Percentiles rank a stretch among this genome's conserved stretches.
These are phyloP conservation scores for Fusarium metavorans DNA, from an alignment of 2,329 filamentous ascomycete species.

Conservation along the genomic window DNA sequence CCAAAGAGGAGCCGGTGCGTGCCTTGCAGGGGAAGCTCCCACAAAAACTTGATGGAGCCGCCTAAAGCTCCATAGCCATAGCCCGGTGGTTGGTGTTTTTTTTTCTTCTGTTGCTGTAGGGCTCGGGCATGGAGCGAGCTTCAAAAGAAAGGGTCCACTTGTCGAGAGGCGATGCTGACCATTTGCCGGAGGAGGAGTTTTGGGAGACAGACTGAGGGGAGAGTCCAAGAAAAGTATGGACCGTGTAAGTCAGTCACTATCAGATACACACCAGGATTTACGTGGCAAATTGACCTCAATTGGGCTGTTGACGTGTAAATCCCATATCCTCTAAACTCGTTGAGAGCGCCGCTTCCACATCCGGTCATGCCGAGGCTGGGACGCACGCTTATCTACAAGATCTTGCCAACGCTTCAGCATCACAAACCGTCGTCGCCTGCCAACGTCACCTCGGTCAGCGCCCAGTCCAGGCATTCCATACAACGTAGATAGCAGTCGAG, in stretches of 20 bases:
- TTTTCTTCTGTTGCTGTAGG: slow-evolving; percentile 3
- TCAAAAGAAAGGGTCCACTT: slow-evolving; percentile 20
- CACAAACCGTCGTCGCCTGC: background rate
- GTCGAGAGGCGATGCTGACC: background rate
- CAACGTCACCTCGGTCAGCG: slow-evolving; percentile 15
- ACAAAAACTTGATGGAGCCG: slow-evolving; percentile 21
- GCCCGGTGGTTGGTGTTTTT: slow-evolving; percentile 19
- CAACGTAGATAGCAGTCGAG: background rate
- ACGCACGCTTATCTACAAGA: slow-evolving; percentile 34
- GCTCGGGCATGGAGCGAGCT: slow-evolving; percentile 4
- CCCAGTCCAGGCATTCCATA: background rate
- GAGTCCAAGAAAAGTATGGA: slow-evolving; percentile 4
- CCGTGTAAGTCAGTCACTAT: background rate
- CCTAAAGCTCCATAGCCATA: slow-evolving; percentile 13
- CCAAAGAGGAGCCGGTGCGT: slow-evolving; percentile 28
- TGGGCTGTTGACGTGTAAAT: slow-evolving; percentile 25
- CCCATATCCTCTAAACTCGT: slow-evolving; percentile 6
- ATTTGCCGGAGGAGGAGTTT: slow-evolving; percentile 6
- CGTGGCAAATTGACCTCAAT: slow-evolving; percentile 31
- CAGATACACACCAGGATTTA: background rate
- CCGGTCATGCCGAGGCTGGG: slow-evolving; percentile 27
- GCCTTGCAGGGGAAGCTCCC: slow-evolving; percentile 39
- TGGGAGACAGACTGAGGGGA: background rate
- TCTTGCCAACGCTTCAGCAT: slow-evolving; percentile 4
- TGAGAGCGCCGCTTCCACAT: slow-evolving; percentile 13